Evolutionary conservation across 768 basidiomycete species (phyloP).

Genomic region (Gloeopeniophorella convolvens): DNA sequence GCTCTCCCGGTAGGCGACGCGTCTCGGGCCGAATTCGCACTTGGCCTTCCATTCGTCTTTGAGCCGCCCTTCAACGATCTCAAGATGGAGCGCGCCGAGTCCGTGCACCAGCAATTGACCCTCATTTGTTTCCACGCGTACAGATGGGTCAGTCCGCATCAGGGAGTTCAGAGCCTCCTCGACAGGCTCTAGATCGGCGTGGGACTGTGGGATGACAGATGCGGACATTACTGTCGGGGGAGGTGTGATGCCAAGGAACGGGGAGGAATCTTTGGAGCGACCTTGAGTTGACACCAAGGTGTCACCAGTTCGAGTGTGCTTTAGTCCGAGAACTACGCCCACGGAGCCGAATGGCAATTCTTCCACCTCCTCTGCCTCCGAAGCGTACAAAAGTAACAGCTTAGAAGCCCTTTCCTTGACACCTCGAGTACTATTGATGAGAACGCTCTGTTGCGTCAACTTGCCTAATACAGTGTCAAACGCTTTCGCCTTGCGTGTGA

Average conservation of each 20-base stretch:
- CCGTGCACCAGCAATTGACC: constrained; percentile 82
- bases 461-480: constrained; percentile 51
- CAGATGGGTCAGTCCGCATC: constrained; percentile 84
- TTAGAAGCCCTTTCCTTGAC: constrained; percentile 70
- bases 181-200: constrained; percentile 71
- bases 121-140: constrained; percentile 72
- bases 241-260: constrained; percentile 59
- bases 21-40: constrained; percentile 70
- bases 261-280: constrained; percentile 29
- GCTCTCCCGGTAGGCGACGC: constrained; percentile 76
- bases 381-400: constrained; percentile 72
- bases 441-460: constrained; percentile 50
- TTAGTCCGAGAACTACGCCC: constrained; percentile 78
- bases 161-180: constrained; percentile 68
- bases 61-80: constrained; percentile 79
- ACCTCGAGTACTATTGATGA: constrained; percentile 62
- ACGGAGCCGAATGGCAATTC: constrained; percentile 75
- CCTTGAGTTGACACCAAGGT: constrained; percentile 59
- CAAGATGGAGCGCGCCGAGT: constrained; percentile 81
- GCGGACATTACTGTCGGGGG: constrained; percentile 84
- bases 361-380: constrained; percentile 69
- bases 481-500: constrained; percentile 8
- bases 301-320: constrained; percentile 81
- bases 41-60: constrained; percentile 72
- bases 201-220: constrained; percentile 73